Evolutionary conservation across 768 basidiomycete genomes (phyloP), one percentile per base, ranked within the genome.

Genomic region (Leccinum obscurum): DNA sequence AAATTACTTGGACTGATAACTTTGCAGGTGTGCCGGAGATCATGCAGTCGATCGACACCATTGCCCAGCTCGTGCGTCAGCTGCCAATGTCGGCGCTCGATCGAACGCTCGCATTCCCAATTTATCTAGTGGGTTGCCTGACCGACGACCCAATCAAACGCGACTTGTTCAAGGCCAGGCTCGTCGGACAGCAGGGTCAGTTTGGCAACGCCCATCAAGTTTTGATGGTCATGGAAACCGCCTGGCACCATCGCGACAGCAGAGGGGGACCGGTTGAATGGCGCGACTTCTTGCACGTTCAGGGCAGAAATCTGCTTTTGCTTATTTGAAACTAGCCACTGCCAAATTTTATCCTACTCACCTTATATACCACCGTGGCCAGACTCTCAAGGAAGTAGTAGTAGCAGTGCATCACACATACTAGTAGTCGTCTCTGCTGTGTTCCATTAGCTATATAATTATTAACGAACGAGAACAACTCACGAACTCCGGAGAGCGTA

Each of bases 41-140:
- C 64, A 76, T 71, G 57, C 74, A 77, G 44, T 84, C 83, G 9
- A 84, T 89, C 32, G 81, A 82, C 28, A 70, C 68, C 48, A 80
- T 90, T 52, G 76, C 84, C 55, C 81, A 81, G 50, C 74, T 81
- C 22, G 69, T 91, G 57, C 75, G 77, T 58, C 80, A 81, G 64
- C 70, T 91, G 55, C 81, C 80, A 28, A 73, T 83, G 46, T 85
- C 86, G 15, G 78, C 83, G 59, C 72, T 84, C 48, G 91, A 93
- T 71, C 83, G 88, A 58, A 80, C 83, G 8, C 72, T 92, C 46
- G 77, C 90, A 22, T 88, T 92, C 73, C 90, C 91, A 30, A 81
- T 90, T 57, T 87, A 85, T 70, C 77, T 93, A 46, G 85, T 87
- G 32, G 91, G 87, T 6, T 85, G 85, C 71, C 81, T 92, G 81